phyloP scores from a whole-genome alignment of 805 yeast species.

The Candida cerambycidarum region DNA sequence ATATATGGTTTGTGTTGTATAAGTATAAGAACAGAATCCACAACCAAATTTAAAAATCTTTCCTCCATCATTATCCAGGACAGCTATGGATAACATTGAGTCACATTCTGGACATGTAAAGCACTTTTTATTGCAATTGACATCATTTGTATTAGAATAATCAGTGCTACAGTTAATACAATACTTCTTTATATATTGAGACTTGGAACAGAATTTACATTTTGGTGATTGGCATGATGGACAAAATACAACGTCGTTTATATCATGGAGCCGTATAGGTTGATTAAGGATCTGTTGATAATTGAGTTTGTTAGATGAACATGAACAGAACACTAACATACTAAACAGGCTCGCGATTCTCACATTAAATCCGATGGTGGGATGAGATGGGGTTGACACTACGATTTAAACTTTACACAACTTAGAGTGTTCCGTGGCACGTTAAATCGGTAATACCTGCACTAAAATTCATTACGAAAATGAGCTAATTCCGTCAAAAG shows the following conservation, averaged over 20 bases:
- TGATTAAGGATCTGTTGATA: not conserved
- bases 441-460: too few species aligned
- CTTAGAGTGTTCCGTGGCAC: too few species aligned
- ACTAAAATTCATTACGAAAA: too few species aligned
- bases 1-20: constrained; percentile 33
- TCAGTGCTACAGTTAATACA: constrained; percentile 40
- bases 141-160: constrained; percentile 23
- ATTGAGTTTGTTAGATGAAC: not conserved
- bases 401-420: too few species aligned
- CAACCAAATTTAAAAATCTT: constrained; percentile 43
- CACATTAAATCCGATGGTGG: too few species aligned
- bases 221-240: constrained; percentile 34
- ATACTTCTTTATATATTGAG: constrained; percentile 28
- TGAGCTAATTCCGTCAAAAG: too few species aligned
- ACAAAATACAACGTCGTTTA: constrained; percentile 32
- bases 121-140: constrained; percentile 37
- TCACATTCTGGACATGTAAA: constrained; percentile 39
- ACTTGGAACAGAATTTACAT: constrained; percentile 27
- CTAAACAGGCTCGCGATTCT: too few species aligned
- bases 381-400: too few species aligned
- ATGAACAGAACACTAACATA: constrained; percentile 7
- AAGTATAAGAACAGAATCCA: constrained; percentile 32
- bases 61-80: constrained; percentile 20
- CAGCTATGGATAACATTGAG: constrained; percentile 25
- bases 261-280: not conserved